These are phyloP conservation scores for Jimgerdemannia flammicorona DNA, from an alignment of 192 early-diverging fungal species.

Conservation along the genomic window DNA sequence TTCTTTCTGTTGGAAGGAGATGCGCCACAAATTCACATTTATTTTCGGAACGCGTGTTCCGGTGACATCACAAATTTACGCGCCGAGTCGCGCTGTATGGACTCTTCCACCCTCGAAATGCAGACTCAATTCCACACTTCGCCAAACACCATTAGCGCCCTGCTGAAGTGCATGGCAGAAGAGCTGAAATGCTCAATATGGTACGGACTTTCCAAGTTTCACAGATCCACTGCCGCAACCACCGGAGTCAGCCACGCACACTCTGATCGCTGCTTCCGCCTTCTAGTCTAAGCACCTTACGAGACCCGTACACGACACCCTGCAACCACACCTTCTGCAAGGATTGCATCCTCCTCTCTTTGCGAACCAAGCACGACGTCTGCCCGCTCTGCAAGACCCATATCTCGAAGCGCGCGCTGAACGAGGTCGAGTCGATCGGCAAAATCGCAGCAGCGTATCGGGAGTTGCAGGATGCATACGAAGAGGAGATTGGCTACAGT, in stretches of 20 bases:
- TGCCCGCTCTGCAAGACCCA: slow-evolving; percentile 32
- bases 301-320: slow-evolving; percentile 5
- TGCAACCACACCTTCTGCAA: slow-evolving; percentile 32
- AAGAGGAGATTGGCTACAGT: slow-evolving; percentile 19
- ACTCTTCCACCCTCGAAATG: not conserved
- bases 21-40: not conserved
- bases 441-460: slow-evolving; percentile 16
- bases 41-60: too few species aligned
- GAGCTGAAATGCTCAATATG: not conserved
- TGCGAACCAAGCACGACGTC: slow-evolving; percentile 11
- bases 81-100: too few species aligned
- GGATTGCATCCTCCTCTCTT: slow-evolving; percentile 23
- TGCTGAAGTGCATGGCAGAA: not conserved
- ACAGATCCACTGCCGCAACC: too few species aligned
- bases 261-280: too few species aligned
- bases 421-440: slow-evolving; percentile 17
- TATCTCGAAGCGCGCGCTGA: slow-evolving; percentile 23
- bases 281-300: not conserved
- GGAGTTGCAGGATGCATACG: slow-evolving; percentile 18
- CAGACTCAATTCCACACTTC: not conserved
- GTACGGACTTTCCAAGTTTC: not conserved
- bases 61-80: too few species aligned
- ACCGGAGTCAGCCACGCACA: too few species aligned
- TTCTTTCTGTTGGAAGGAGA: too few species aligned
- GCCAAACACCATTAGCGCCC: not conserved